A percentile compares a stretch with the other conserved stretches of the same genome.
Evolutionary conservation across 768 basidiomycete species (phyloP).

Genomic region (Sutorius australiensis): DNA sequence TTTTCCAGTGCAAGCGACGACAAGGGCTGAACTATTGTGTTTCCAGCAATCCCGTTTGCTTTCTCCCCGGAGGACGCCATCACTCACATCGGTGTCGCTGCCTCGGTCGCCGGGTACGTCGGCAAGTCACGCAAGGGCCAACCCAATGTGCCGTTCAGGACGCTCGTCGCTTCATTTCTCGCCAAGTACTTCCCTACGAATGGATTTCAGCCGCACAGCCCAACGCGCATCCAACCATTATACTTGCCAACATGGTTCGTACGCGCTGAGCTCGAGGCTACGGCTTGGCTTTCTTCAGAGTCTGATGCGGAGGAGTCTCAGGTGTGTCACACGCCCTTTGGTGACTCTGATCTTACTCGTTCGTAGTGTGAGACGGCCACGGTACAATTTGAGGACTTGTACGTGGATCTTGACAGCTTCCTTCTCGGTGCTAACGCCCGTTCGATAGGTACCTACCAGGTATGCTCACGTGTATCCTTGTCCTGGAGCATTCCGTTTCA

Average conservation of each 20-base stretch:
- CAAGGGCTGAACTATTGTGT: slow-evolving; percentile 6
- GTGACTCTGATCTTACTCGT: slow-evolving; percentile 1
- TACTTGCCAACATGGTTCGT: slow-evolving; percentile 66
- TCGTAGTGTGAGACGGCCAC: slow-evolving; percentile 32
- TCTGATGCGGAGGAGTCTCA: slow-evolving; percentile 24
- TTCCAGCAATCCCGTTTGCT: slow-evolving; percentile 50
- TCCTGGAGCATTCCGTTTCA: not conserved
- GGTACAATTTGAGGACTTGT: slow-evolving; percentile 44
- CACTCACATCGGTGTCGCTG: slow-evolving; percentile 32
- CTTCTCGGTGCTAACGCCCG: slow-evolving; percentile 12
- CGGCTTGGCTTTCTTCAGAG: slow-evolving; percentile 25
- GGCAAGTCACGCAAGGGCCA: slow-evolving; percentile 12
- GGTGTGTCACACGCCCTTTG: slow-evolving; percentile 12
- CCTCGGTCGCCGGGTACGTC: slow-evolving; percentile 31
- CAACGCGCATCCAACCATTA: slow-evolving; percentile 46
- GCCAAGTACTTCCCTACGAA: slow-evolving; percentile 38
- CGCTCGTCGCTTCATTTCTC: slow-evolving; percentile 29
- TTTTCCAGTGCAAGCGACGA: not conserved
- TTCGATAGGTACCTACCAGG: slow-evolving; percentile 29
- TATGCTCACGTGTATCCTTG: slow-evolving; percentile 6
- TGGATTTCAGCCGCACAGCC: slow-evolving; percentile 39
- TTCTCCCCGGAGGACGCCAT: slow-evolving; percentile 46
- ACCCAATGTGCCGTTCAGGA: slow-evolving; percentile 19
- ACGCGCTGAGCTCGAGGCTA: slow-evolving; percentile 48
- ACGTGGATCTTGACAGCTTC: slow-evolving; percentile 27